Percentiles rank a stretch among this genome's conserved stretches.
These are phyloP conservation scores for Emericellopsis cladophorae DNA, from an alignment of 2,329 filamentous ascomycete species.

Conservation along the genomic window DNA sequence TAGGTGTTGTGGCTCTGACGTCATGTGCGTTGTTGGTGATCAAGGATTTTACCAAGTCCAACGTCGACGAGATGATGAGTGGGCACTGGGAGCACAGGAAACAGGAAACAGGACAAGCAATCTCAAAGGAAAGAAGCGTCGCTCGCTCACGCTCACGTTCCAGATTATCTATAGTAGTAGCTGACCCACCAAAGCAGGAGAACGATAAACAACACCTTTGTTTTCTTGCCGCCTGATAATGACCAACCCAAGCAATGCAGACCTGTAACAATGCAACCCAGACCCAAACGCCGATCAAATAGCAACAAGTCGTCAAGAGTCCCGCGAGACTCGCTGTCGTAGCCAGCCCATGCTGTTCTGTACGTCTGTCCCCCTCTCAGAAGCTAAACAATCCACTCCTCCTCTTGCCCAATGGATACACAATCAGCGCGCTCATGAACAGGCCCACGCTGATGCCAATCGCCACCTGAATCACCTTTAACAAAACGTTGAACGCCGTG, in stretches of 20 bases:
- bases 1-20: too few species aligned
- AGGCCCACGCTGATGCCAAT: constrained; percentile 51
- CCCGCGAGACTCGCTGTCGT: not conserved
- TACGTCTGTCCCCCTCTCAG: constrained; percentile 10
- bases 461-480: constrained; percentile 47
- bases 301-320: too few species aligned
- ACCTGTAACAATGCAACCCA: too few species aligned
- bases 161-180: not conserved
- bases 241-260: too few species aligned
- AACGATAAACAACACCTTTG: not conserved
- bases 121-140: too few species aligned
- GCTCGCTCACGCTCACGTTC: too few species aligned
- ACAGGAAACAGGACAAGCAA: too few species aligned
- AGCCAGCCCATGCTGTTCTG: not conserved
- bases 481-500: constrained; percentile 39
- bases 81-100: too few species aligned
- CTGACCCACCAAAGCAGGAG: not conserved
- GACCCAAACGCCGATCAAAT: too few species aligned
- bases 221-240: not conserved
- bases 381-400: constrained; percentile 45
- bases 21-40: too few species aligned
- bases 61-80: too few species aligned
- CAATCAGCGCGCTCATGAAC: constrained; percentile 40
- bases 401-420: constrained; percentile 44
- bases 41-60: too few species aligned